phyloP scores from a whole-genome alignment of 352 stramenopile species.

The Globisporangium cederbergense region DNA sequence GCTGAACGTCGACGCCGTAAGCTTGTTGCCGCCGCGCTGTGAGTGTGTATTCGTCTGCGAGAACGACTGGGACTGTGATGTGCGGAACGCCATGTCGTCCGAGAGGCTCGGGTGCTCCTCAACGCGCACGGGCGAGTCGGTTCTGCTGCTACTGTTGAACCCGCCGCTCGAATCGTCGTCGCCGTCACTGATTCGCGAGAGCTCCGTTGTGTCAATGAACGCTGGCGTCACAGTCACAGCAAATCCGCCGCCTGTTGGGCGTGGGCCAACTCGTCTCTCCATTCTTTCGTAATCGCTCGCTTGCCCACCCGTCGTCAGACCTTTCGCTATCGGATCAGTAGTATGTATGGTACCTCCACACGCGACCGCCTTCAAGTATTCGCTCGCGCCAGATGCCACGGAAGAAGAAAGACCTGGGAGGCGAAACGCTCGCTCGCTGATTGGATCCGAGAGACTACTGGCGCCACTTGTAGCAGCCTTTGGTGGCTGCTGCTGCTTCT shows the following conservation, averaged over 20 bases:
- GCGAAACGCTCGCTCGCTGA: not conserved
- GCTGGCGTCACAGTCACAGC: constrained; percentile 4
- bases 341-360: not conserved
- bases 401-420: not conserved
- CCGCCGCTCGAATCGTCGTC: not conserved
- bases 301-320: not conserved
- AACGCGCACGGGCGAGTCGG: constrained; percentile 16
- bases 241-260: not conserved
- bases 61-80: constrained; percentile 14
- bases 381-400: not conserved
- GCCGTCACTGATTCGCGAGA: constrained; percentile 7
- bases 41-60: not conserved
- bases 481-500: not conserved
- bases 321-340: not conserved
- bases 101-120: constrained; percentile 13
- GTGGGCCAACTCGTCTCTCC: constrained; percentile 2
- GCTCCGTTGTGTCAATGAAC: constrained; percentile 19
- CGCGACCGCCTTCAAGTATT: constrained; percentile 7
- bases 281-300: not conserved
- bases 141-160: not conserved
- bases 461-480: not conserved
- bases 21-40: constrained; percentile 6
- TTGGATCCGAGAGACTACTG: not conserved
- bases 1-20: constrained; percentile 31
- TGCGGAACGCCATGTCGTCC: constrained; percentile 19